Base-by-base conservation (phyloP, 2,329 filamentous ascomycete genomes). In the Proliferodiscus dingleyae region DNA sequence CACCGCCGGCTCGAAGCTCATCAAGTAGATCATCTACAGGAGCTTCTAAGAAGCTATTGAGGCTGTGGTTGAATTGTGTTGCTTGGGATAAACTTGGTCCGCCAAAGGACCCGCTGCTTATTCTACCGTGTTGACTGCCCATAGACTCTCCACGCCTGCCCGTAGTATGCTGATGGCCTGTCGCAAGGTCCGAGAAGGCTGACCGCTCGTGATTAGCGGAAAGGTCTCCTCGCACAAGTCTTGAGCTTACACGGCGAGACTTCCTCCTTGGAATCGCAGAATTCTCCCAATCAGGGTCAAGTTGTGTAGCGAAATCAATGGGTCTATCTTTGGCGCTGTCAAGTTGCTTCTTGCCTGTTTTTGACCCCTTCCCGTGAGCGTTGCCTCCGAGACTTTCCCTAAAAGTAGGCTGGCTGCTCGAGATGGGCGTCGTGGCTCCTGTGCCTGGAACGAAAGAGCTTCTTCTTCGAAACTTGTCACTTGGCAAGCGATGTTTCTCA, bases 181-280 rank as follows among this genome's bases (percentile, higher is more conserved):
- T 54, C 13, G 78, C 75, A 49, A 83, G 78, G 39, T 95, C 89
- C 22, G 82, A 77, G 61, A 95, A 94, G n/a, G 83, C 77, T 1
- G 83, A 75, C 58, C 87, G 78, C 56, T 95, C 89, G 54, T 91
- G 87, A 13, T 85, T 93, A 8, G 87, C 84, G 0, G 88, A 91
- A 16, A 96, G 71, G 62, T 96, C 91, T 24, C 87, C 86, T 58
- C 91, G 78, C 13, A 90, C 90, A 43, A 96, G 73, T 68, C 95
- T 78, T 13, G 91, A 97, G 69, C 93, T 98, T 21, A 97, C 85
- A 41, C 93, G 80, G 34, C 93, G 81, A 15, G 80, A 84, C 50
- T 79, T 80, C 48, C 80, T 72, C 41, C 80, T 69, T 0, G 74
- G 74, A 10, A 72, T 71, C 13, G 73, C 71, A n/a, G 65, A 62